These are phyloP conservation scores for Poa annua DNA, from an alignment of 176 grass and related monocot genomes.

Conservation along the genomic window DNA sequence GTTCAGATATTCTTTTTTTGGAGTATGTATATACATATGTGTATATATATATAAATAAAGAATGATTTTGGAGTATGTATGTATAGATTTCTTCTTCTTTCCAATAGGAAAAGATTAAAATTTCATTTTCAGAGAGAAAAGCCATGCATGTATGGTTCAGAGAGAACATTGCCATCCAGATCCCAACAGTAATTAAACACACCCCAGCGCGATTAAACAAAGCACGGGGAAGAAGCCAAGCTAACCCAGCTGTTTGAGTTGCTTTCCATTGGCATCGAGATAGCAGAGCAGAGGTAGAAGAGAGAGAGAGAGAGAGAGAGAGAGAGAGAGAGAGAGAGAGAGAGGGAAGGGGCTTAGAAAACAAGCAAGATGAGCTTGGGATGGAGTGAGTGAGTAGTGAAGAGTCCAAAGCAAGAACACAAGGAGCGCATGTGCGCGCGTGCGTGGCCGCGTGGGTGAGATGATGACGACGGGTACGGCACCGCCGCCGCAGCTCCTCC, in stretches of 20 bases:
- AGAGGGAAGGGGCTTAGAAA: conserved; percentile 1
- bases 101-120: too few species aligned
- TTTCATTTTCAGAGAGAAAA: too few species aligned
- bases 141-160: too few species aligned
- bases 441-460: conserved; percentile 30
- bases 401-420: conserved; percentile 54
- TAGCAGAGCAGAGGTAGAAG: neutral
- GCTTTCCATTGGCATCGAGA: neutral
- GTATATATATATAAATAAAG: too few species aligned
- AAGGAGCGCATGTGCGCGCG: conserved; percentile 23
- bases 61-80: too few species aligned
- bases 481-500: conserved; percentile 13
- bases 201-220: neutral
- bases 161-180: conserved; percentile 18
- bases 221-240: neutral
- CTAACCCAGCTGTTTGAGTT: neutral
- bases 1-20: too few species aligned
- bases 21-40: too few species aligned
- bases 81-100: too few species aligned
- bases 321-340: conserved; percentile 15
- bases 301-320: conserved; percentile 27
- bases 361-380: conserved; percentile 27
- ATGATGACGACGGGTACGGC: conserved; percentile 23
- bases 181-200: conserved; percentile 38
- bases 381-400: conserved; percentile 33